phyloP scores from a whole-genome alignment of 345 rosid genomes.

The Noccaea bulbosa region DNA sequence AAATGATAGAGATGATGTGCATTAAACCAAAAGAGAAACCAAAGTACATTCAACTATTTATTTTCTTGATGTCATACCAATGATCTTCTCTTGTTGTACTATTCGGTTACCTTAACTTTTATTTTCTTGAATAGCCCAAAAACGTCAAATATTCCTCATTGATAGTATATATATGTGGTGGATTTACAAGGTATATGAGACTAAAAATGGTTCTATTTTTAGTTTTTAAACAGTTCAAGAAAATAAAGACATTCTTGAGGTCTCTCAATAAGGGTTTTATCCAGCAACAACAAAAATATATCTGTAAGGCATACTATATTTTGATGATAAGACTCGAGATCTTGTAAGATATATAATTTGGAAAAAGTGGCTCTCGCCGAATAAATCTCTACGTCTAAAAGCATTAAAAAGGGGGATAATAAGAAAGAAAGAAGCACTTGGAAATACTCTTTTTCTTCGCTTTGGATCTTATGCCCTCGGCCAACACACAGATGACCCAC shows the following conservation, averaged over 20 bases:
- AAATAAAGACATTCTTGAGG: constrained; percentile 26
- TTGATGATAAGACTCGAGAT: constrained; percentile 25
- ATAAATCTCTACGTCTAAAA: constrained; percentile 28
- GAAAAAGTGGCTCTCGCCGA: constrained; percentile 11
- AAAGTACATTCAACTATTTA: constrained; percentile 42
- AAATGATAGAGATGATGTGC: constrained; percentile 29
- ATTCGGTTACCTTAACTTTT: not conserved
- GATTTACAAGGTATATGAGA: constrained; percentile 27
- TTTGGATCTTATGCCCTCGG: constrained; percentile 39
- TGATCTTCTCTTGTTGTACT: constrained; percentile 31
- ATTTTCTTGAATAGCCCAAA: not conserved
- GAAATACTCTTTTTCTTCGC: constrained; percentile 3
- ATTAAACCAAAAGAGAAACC: constrained; percentile 32
- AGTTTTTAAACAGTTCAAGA: constrained; percentile 21
- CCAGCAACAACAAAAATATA: not conserved
- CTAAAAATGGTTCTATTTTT: constrained; percentile 15
- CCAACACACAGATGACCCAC: constrained; percentile 25
- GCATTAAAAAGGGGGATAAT: constrained; percentile 15
- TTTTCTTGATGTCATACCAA: constrained; percentile 32
- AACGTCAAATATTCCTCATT: constrained; percentile 10
- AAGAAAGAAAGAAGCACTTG: constrained; percentile 33
- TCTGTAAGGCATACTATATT: constrained; percentile 11
- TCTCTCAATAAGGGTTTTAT: constrained; percentile 8
- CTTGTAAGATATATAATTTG: constrained; percentile 7
- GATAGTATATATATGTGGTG: constrained; percentile 28